These are phyloP conservation scores for Collybia mongolica DNA, from an alignment of 768 basidiomycete species.

Conservation along the genomic window DNA sequence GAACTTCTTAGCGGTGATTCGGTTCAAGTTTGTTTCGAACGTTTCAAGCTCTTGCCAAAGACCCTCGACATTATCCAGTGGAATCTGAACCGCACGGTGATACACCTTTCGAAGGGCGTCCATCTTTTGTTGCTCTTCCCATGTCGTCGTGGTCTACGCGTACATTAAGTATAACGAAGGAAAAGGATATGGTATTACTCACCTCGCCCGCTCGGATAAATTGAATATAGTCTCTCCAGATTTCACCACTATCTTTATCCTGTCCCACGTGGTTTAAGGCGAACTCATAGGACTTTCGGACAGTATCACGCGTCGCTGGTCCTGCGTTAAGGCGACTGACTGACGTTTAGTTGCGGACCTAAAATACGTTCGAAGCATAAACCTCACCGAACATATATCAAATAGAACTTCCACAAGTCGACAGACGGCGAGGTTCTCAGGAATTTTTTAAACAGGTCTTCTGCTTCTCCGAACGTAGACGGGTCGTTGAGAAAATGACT, in stretches of 20 bases:
- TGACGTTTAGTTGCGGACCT: no score
- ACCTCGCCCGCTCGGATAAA: conserved; percentile 84
- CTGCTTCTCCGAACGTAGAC: conserved; percentile 70
- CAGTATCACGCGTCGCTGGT: conserved; percentile 67
- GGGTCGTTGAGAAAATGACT: conserved; percentile 69
- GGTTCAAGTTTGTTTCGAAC: conserved; percentile 88
- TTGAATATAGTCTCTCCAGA: conserved; percentile 93
- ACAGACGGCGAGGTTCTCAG: conserved; percentile 84
- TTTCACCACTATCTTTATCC: conserved; percentile 88
- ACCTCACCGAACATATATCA: conserved; percentile 87
- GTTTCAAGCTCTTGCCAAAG: conserved; percentile 94
- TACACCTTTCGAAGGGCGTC: conserved; percentile 89
- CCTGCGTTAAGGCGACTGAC: conserved; percentile 66
- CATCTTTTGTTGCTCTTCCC: conserved; percentile 97
- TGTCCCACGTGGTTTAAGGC: conserved; percentile 86
- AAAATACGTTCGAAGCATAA: conserved; percentile 6
- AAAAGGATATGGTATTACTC: conserved; percentile 18
- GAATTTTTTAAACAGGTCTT: conserved; percentile 87
- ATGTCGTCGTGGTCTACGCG: conserved; percentile 67
- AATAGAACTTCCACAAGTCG: conserved; percentile 90
- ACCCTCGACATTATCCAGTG: conserved; percentile 87
- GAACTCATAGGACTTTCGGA: conserved; percentile 91
- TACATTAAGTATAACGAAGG: conserved; percentile 19
- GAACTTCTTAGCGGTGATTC: conserved; percentile 95
- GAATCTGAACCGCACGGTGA: conserved; percentile 92